Base-by-base conservation (phyloP, 768 basidiomycete species). In the Boletus sp. region DNA sequence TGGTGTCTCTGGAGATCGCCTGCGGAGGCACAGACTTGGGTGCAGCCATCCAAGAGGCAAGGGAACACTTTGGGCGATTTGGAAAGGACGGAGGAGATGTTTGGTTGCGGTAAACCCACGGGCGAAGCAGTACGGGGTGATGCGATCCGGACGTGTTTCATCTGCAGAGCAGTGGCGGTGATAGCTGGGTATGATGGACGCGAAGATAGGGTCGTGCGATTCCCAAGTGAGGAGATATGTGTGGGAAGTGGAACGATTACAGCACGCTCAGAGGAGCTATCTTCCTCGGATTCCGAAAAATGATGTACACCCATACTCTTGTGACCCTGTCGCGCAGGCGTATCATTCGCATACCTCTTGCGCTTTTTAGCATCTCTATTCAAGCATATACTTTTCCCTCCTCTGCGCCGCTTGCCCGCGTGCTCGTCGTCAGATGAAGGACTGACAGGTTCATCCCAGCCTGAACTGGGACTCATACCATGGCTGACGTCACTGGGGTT, bases 1-100 rank as follows among this genome's bases (percentile, higher is more conserved):
- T 61, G 65, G 41, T 70, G 69, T 8, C 69, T 56, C 51, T 60
- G 59, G 9, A 70, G 63, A 53, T 69, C 69, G 7, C 66, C 63
- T 9, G 51, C 40, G 21, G 65, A 70, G n/a, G 60, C 38, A 56
- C 70, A 72, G 35, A 70, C 27, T 7, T 70, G 67, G 17, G 19
- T 47, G 51, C 69, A 72, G 33, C 57, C 58, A 33, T 62, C 47
- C 30, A 71, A 35, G 0, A 42, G 7, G 41, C 69, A 70, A n/a
- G 60, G 57, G 19, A 64, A 70, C 3, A 48, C 5, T n/a, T 56
- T 67, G 13, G 61, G 50, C 13, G 58, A 37, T 42, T 39, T 64
- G 21, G 55, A 48, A 29, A 42, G 25, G 3, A 43, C 25, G 21
- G 44, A 13, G 19, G 47, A 6, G 21, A 13, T 44, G 45, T 27